Percentiles rank a stretch among this genome's conserved stretches.
Conservation (phyloP, 768 basidiomycete genomes). For the Leccinellum albellum region DNA sequence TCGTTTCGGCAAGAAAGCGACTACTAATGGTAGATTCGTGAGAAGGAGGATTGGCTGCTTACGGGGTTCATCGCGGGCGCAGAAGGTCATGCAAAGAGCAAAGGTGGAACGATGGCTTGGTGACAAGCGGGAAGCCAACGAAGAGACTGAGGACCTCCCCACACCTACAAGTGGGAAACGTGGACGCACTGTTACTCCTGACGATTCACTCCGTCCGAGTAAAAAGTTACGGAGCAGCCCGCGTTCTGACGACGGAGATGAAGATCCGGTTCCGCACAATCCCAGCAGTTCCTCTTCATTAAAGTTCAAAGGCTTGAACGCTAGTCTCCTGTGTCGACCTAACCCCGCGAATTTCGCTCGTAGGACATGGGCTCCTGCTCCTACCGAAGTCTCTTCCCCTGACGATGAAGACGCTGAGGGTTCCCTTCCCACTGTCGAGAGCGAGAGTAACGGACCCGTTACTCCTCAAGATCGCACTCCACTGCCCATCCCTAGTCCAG, state of each 20-base stretch:
- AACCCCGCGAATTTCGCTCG: conserved; percentile 60
- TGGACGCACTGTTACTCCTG: conserved; percentile 14
- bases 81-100: conserved; percentile 40
- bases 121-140: conserved; percentile 20
- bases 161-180: conserved; percentile 24
- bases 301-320: conserved; percentile 36
- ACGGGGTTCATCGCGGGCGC: conserved; percentile 33
- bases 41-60: conserved; percentile 31
- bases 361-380: conserved; percentile 51
- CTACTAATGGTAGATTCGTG: conserved; percentile 42
- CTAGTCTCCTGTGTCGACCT: conserved; percentile 51
- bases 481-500: conserved; percentile 38
- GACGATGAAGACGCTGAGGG: conserved; percentile 30
- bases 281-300: conserved; percentile 22
- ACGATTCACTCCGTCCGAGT: conserved; percentile 24
- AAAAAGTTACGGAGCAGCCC: conserved; percentile 25
- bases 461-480: conserved; percentile 53
- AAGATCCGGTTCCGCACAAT: conserved; percentile 26
- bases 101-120: conserved; percentile 39
- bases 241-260: conserved; percentile 24
- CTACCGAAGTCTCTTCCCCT: conserved; percentile 32
- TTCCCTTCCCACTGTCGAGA: conserved; percentile 39
- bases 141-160: conserved; percentile 9
- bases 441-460: conserved; percentile 48
- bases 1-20: conserved; percentile 61